Evolutionary conservation across 1,284 basidiomycete genomes (phyloP).

Genomic region (Rhodotorula sp.): DNA sequence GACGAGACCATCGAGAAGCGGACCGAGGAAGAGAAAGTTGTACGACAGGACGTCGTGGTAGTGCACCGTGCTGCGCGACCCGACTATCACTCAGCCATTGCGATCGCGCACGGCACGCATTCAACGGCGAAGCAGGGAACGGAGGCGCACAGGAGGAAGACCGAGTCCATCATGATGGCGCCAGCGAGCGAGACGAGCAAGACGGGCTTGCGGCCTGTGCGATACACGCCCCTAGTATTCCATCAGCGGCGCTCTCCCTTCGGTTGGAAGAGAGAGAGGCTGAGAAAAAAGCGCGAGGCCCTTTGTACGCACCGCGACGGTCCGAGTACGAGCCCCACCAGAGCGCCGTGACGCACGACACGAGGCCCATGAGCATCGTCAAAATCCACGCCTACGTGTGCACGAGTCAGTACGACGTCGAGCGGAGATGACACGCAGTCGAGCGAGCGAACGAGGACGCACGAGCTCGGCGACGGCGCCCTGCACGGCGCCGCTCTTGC

Average conservation of each 20-base stretch:
- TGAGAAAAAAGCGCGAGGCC: no score
- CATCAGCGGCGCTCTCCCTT: no score
- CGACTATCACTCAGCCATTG: background rate
- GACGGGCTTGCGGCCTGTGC: conserved; percentile 34
- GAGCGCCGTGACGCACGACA: conserved; percentile 34
- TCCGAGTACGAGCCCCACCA: conserved; percentile 38
- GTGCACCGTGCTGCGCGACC: conserved; percentile 25
- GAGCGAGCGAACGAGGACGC: background rate
- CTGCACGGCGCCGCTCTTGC: conserved; percentile 16
- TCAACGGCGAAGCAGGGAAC: background rate
- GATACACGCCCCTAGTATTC: no score
- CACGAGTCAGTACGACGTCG: no score
- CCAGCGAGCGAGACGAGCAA: conserved; percentile 37
- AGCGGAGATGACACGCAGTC: no score
- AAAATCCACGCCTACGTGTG: conserved; percentile 32
- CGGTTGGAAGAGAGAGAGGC: no score
- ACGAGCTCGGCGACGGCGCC: conserved; percentile 23
- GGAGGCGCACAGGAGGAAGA: conserved; percentile 37
- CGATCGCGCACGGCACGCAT: no score
- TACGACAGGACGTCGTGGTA: conserved; percentile 38
- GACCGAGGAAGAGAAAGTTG: conserved; percentile 40
- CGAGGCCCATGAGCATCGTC: conserved; percentile 35
- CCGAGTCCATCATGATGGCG: conserved; percentile 33
- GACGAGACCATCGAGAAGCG: conserved; percentile 36
- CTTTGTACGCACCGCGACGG: conserved; percentile 12